These are phyloP conservation scores for Manihot esculenta DNA, from an alignment of 441 rosid genomes.

Conservation along the genomic window DNA sequence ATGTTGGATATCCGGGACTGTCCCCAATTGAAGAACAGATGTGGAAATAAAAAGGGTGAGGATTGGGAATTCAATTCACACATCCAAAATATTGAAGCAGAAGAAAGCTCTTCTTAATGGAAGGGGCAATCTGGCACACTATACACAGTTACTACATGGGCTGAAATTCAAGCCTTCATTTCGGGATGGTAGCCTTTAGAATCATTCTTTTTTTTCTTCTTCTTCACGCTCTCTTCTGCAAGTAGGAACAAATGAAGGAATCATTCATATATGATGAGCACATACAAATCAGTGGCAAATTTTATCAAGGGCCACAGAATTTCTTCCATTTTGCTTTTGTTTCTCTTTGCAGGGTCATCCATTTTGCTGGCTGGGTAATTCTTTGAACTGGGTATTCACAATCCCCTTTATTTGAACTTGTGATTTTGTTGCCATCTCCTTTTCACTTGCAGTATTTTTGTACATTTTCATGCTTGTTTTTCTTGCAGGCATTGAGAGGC, in stretches of 20 bases:
- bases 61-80: no score
- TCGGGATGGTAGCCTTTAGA: conserved; percentile 92
- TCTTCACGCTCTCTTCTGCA: conserved; percentile 12
- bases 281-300: conserved; percentile 38
- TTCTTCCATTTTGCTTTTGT: no score
- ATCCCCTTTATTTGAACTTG: no score
- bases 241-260: conserved; percentile 35
- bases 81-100: no score
- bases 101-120: conserved; percentile 57
- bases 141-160: conserved; percentile 84
- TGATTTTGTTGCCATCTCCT: no score
- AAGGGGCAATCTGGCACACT: conserved; percentile 68
- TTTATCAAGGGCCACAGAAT: no score
- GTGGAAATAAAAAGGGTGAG: no score
- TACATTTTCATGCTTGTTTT: background rate
- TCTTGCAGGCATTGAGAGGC: conserved; percentile 19
- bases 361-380: conserved; percentile 23
- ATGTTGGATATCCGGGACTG: no score
- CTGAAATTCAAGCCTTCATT: conserved; percentile 86
- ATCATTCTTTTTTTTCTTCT: conserved; percentile 20
- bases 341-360: conserved; percentile 31
- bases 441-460: background rate
- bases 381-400: conserved; percentile 24
- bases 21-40: no score
- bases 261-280: conserved; percentile 33